Conservation (phyloP, 1,139 yeast genomes). For the Zygosaccharomyces sapae region DNA sequence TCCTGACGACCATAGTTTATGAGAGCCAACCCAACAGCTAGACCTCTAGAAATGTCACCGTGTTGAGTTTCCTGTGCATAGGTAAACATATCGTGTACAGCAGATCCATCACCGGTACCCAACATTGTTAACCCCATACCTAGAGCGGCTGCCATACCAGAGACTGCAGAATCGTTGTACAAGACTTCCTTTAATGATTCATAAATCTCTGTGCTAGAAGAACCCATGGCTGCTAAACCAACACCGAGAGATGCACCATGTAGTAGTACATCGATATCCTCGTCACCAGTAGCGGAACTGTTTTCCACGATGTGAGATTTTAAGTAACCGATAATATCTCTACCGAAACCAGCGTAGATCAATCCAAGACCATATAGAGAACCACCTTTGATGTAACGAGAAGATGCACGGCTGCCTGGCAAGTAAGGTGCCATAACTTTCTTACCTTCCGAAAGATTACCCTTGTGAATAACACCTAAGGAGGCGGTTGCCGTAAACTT, state of each 20-base stretch:
- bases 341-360: slow-evolving; percentile 87
- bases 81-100: slow-evolving; percentile 76
- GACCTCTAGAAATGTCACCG: slow-evolving; percentile 88
- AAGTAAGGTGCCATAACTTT: slow-evolving; percentile 84
- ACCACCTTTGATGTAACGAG: slow-evolving; percentile 93
- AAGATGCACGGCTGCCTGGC: slow-evolving; percentile 69
- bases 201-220: slow-evolving; percentile 67
- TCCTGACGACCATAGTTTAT: slow-evolving; percentile 84
- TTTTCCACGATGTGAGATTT: slow-evolving; percentile 69
- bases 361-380: slow-evolving; percentile 90
- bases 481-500: slow-evolving; percentile 98
- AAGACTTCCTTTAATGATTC: slow-evolving; percentile 81
- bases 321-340: slow-evolving; percentile 77
- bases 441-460: slow-evolving; percentile 87
- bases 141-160: slow-evolving; percentile 95
- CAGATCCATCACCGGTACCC: slow-evolving; percentile 76
- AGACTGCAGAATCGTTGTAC: slow-evolving; percentile 85
- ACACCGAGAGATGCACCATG: slow-evolving; percentile 97
- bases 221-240: slow-evolving; percentile 97
- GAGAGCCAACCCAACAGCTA: slow-evolving; percentile 84
- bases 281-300: slow-evolving; percentile 60
- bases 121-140: slow-evolving; percentile 96
- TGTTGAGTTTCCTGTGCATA: slow-evolving; percentile 96
- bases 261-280: slow-evolving; percentile 77
- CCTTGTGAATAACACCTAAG: slow-evolving; percentile 93